A percentile compares a stretch with the other conserved stretches of the same genome.
Evolutionary conservation across 768 basidiomycete genomes (phyloP).

Genomic region (Artomyces pyxidatus): DNA sequence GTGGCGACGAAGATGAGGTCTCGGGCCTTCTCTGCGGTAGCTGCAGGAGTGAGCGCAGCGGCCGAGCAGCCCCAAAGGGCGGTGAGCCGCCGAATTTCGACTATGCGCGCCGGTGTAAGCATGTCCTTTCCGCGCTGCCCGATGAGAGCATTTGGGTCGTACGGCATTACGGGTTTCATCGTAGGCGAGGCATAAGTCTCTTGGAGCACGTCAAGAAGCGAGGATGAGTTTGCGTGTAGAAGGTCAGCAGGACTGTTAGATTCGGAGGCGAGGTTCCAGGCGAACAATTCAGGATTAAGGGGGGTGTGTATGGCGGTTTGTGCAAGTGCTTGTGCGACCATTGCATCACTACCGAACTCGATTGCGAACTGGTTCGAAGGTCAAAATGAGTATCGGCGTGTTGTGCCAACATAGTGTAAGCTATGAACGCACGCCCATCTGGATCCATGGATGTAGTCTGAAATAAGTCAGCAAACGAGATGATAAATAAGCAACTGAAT

Average conservation of each 20-base stretch:
- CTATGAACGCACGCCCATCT: conserved; percentile 44
- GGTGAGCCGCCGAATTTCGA: conserved; percentile 38
- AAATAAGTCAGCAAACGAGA: no score
- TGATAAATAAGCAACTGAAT: no score
- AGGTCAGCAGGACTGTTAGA: no score
- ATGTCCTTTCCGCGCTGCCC: conserved; percentile 28
- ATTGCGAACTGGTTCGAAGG: conserved; percentile 34
- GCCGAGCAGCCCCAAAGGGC: conserved; percentile 32
- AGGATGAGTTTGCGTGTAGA: conserved; percentile 11
- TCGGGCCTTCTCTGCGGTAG: conserved; percentile 36
- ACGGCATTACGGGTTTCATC: conserved; percentile 43
- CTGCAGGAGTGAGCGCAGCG: conserved; percentile 21
- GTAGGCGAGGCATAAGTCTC: conserved; percentile 41
- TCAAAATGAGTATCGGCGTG: no score
- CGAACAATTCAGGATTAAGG: conserved; percentile 25
- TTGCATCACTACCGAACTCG: conserved; percentile 43
- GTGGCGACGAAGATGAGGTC: conserved; percentile 43
- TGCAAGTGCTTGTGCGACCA: conserved; percentile 45
- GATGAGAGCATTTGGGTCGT: conserved; percentile 38
- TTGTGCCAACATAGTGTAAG: neutral
- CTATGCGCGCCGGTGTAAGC: conserved; percentile 30
- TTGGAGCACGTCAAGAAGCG: conserved; percentile 42
- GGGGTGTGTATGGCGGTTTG: conserved; percentile 37
- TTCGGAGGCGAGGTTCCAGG: conserved; percentile 16
- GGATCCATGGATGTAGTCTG: conserved; percentile 50